A percentile compares a stretch with the other conserved stretches of the same genome.
These are phyloP conservation scores for Scenedesmus sp. DNA, from an alignment of 163 green algal species.

Conservation along the genomic window DNA sequence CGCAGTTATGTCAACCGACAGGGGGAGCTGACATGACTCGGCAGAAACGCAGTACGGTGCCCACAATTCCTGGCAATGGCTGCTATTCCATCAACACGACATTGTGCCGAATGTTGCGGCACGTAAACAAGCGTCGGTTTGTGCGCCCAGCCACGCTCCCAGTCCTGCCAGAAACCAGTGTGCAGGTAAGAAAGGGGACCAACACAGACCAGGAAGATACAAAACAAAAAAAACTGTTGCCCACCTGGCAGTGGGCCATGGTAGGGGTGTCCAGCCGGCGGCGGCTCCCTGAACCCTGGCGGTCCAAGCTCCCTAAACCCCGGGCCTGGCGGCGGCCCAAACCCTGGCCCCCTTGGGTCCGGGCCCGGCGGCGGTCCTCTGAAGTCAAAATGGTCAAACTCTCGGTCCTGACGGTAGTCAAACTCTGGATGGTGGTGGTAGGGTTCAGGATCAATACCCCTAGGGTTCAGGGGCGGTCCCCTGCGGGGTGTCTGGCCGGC, in stretches of 20 bases:
- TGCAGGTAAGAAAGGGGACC: too few relatives aligned
- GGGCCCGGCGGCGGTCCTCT: constrained; percentile 5
- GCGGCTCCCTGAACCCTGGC: constrained; percentile 36
- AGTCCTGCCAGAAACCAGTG: too few relatives aligned
- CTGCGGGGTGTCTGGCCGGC: neutral
- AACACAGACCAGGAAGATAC: too few relatives aligned
- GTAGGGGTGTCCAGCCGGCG: neutral
- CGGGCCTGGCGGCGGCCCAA: constrained; percentile 16
- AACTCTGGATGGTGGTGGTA: neutral
- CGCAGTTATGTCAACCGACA: too few relatives aligned
- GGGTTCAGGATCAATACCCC: neutral
- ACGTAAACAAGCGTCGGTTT: too few relatives aligned
- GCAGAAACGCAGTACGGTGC: too few relatives aligned
- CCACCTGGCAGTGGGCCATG: neutral
- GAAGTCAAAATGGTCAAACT: neutral
- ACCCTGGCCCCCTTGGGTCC: neutral
- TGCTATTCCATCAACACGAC: too few relatives aligned
- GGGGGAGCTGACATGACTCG: too few relatives aligned
- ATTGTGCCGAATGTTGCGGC: too few relatives aligned
- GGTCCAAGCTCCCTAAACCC: constrained; percentile 18
- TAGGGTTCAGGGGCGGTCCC: neutral
- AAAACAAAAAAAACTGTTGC: neutral
- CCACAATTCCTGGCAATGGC: too few relatives aligned
- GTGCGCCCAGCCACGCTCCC: too few relatives aligned
- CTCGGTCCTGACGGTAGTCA: neutral